Base-by-base conservation (phyloP, 106 monocot genomes). In the Dendrobium nobile region DNA sequence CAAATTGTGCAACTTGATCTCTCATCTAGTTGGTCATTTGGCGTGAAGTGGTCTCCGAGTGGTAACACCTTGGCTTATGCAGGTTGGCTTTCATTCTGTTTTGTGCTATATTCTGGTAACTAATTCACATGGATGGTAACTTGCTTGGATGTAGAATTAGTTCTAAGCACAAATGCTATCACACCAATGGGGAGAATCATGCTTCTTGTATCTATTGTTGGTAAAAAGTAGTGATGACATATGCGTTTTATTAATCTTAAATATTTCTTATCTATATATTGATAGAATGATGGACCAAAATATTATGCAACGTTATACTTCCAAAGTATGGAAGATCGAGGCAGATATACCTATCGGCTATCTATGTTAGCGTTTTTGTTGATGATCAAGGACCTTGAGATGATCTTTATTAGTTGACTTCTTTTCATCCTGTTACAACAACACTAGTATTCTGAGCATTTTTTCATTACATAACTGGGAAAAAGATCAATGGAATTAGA, bases 1-100 rank as follows among this genome's bases (percentile, higher is more conserved):
- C 92, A 92, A 95, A 91, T 98, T 84, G 87, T 86, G 67, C 94
- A 95, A 89, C 98, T 98, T 86, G 98, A 98, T 85, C 88, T 98
- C 41, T 98, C 98, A 51, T 75, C 67, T 78, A 91, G 89, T 55
- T 98, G 98, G 98, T 77, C 92, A 79, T 94, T 98, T 83, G 91
- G 94, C 81, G 98, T 92, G 31, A 94, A 81, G 80, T 98, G 94
- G 94, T 98, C 98, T 84, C 98, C 94, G 68, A 94, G 89, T 84
- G 98, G 98, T 67, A 91, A 88, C 76, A 92, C 88, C 54, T 85
- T 98, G 84, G 92, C 92, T 75, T 98, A 98, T 85, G 83, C 94
- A 88, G 98, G 98, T 98, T 78, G 48, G 47, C 68, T 55, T 26
- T 68, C 47, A 9, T 83, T 44, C 48, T 42, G 28, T 26, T 68